Percentiles rank a stretch among this genome's conserved stretches.
Evolutionary conservation across 805 yeast species (phyloP).

Genomic region (Cyberlindnera bimundalis): DNA sequence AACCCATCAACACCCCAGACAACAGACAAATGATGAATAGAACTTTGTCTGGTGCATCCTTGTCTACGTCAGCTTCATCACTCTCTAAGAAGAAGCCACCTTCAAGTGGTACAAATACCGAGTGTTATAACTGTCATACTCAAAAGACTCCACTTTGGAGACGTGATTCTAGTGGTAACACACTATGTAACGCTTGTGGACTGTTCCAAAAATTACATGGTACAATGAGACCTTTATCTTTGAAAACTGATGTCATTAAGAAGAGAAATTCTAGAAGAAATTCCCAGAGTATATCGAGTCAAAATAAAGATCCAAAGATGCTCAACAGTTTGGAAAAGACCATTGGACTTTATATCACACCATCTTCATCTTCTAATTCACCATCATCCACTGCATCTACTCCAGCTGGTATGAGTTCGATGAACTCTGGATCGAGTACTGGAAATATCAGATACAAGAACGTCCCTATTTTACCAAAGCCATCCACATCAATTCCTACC

Average conservation of each 20-base stretch:
- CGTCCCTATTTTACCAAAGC: constrained; percentile 30
- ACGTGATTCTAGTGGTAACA: constrained; percentile 83
- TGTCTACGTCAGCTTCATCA: constrained; percentile 22
- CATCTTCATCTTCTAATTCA: constrained; percentile 23
- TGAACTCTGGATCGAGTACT: too few relatives aligned
- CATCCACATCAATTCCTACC: constrained; percentile 16
- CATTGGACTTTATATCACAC: constrained; percentile 22
- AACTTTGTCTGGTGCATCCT: constrained; percentile 12
- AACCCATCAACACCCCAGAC: constrained; percentile 1
- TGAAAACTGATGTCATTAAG: constrained; percentile 89
- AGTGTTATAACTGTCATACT: constrained; percentile 86
- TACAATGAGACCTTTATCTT: constrained; percentile 81
- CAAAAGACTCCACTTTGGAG: constrained; percentile 93
- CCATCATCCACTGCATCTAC: constrained; percentile 17
- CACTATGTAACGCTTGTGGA: constrained; percentile 95
- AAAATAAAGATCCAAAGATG: constrained; percentile 15
- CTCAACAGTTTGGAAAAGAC: constrained; percentile 23
- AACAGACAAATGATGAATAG: neutral
- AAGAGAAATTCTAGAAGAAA: constrained; percentile 48
- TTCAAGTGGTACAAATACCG: constrained; percentile 26
- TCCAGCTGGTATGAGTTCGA: constrained; percentile 4
- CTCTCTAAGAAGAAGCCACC: constrained; percentile 25
- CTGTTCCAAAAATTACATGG: constrained; percentile 88
- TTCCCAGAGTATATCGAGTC: constrained; percentile 13
- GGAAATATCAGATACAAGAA: constrained; percentile 22